These are phyloP conservation scores for Pseudisothecium myosuroides DNA, from an alignment of 225 moss, liverwort and hornwort genomes.

Conservation along the genomic window DNA sequence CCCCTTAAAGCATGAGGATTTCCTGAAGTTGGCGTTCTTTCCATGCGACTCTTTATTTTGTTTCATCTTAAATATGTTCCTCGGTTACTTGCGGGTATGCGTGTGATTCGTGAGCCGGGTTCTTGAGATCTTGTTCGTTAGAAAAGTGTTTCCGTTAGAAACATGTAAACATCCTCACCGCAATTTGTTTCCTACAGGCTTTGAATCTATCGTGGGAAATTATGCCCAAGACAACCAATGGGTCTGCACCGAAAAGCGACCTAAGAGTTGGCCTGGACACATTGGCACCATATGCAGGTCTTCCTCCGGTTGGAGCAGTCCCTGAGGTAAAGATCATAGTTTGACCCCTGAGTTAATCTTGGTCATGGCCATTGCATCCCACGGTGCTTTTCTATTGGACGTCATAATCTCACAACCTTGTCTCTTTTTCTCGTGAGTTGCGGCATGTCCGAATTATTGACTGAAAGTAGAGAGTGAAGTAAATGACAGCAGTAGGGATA, in stretches of 20 bases:
- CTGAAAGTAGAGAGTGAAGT: not conserved
- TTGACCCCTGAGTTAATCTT: not conserved
- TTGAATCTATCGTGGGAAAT: conserved; percentile 46
- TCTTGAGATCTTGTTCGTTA: not conserved
- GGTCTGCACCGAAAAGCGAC: conserved; percentile 31
- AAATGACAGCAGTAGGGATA: not conserved
- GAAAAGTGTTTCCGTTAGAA: not conserved
- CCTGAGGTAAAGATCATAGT: conserved; percentile 33
- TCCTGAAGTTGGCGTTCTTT: not conserved
- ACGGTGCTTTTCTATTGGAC: not conserved
- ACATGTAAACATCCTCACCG: not conserved
- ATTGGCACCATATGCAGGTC: conserved; percentile 56
- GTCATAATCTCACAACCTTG: not conserved
- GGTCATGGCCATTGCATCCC: not conserved
- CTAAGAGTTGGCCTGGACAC: conserved; percentile 56
- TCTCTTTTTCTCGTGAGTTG: not conserved
- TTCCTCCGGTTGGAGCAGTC: conserved; percentile 73
- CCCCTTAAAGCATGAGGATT: not conserved
- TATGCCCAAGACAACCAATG: conserved; percentile 48
- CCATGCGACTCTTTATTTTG: not conserved
- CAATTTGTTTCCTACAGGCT: conserved; percentile 12
- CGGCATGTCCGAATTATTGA: not conserved
- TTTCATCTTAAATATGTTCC: not conserved
- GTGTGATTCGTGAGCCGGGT: not conserved
- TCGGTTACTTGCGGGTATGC: not conserved